Evolutionary conservation across 2,329 filamentous ascomycete genomes (phyloP), one percentile per base, ranked within the genome.

Genomic region (Alternaria solani): DNA sequence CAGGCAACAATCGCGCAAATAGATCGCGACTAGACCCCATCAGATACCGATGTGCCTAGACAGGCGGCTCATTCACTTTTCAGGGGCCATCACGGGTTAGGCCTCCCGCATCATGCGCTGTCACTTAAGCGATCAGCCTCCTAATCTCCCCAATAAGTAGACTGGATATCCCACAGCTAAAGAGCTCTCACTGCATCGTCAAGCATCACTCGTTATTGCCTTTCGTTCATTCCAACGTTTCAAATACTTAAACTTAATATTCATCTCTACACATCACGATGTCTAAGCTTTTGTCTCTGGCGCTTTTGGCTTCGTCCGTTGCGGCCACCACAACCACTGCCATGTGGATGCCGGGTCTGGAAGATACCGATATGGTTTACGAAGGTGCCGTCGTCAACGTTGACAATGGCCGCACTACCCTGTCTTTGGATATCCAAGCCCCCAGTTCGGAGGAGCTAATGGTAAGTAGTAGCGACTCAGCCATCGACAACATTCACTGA

Each of bases 321-420:
- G 51, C 68, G n/a, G 73, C 73, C 8, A 54, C 71, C 26, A 23
- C 73, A 14, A 76, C 73, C 5, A 75, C 74, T 7, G 70, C 71
- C 2, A 64, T 73, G 11, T 74, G 73, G 70, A 51, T 75, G 49
- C 71, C 72, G 4, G 55, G 68, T 30, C 46, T 55, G 18, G 52
- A 57, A 26, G 57, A 59, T 23, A 38, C 53, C 4, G 56, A 67
- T 7, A 38, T 63, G 8, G 61, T 57, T 3, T 71, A 68, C 53
- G 28, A 66, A 26, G 73, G 49, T 11, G 74, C 73, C 1, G 66
- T 75, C 5, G 48, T 77, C 25, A 60, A 57, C 3, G 63, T 62
- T 20, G 43, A 64, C 8, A 63, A 64, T 8, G 72, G 68, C 18
- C 62, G 61, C 23, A 70, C 67, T 11, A 72, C 69, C 20, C 30